phyloP scores from a whole-genome alignment of 1,139 yeast genomes.

The Debaryomyces robertsiae region DNA sequence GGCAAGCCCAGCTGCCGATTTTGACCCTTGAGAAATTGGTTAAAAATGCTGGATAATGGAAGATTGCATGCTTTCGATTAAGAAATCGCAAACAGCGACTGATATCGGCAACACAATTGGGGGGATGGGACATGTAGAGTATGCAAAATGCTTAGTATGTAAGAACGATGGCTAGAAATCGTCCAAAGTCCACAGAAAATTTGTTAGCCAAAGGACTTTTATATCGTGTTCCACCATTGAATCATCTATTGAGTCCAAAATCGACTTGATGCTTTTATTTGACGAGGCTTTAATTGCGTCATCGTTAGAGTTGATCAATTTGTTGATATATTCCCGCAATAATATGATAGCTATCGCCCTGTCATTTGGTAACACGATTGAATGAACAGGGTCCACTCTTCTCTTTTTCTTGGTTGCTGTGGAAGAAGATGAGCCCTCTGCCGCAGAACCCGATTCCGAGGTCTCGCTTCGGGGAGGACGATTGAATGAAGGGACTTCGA shows the following conservation, averaged over 20 bases:
- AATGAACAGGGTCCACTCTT: conserved; percentile 7
- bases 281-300: conserved; percentile 16
- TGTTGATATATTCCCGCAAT: conserved; percentile 24
- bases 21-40: too few relatives aligned
- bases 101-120: too few relatives aligned
- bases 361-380: conserved; percentile 29
- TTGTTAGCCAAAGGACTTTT: conserved; percentile 17
- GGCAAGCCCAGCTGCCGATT: too few relatives aligned
- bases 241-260: conserved; percentile 26
- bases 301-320: conserved; percentile 23
- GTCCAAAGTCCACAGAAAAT: conserved; percentile 12
- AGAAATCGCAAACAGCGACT: too few relatives aligned
- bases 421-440: conserved; percentile 1
- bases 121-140: background rate
- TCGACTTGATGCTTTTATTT: conserved; percentile 20
- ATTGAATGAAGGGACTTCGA: conserved; percentile 7
- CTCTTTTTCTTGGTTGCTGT: conserved; percentile 8
- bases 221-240: conserved; percentile 26
- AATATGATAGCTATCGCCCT: conserved; percentile 24
- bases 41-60: too few relatives aligned
- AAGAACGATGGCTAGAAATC: background rate
- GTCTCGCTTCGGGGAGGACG: conserved; percentile 4
- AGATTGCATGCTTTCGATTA: too few relatives aligned
- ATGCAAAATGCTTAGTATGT: background rate
- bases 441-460: background rate